These are phyloP conservation scores for Microglena sp. DNA, from an alignment of 139 green algal species.

Conservation along the genomic window DNA sequence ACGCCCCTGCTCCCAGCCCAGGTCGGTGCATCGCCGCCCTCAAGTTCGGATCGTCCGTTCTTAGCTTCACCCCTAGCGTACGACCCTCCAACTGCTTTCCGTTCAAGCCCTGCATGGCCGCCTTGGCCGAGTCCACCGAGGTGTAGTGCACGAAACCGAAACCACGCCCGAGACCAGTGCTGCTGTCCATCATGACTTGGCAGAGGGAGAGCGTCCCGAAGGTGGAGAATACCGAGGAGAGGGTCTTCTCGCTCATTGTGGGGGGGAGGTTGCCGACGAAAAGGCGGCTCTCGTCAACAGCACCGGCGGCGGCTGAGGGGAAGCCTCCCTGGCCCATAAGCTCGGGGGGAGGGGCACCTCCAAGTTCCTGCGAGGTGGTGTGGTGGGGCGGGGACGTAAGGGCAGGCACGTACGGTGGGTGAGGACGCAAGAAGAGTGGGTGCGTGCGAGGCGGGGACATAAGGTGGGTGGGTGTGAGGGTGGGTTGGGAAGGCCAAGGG, in stretches of 20 bases:
- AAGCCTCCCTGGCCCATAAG: conserved; percentile 26
- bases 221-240: conserved; percentile 59
- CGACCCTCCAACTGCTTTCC: conserved; percentile 30
- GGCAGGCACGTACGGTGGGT: background rate
- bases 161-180: conserved; percentile 47
- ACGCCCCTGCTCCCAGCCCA: background rate
- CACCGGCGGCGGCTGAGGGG: conserved; percentile 10
- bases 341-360: conserved; percentile 27
- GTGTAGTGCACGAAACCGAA: conserved; percentile 88
- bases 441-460: background rate
- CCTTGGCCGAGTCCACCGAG: conserved; percentile 39
- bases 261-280: conserved; percentile 78
- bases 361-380: conserved; percentile 18
- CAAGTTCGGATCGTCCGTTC: too few species aligned
- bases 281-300: conserved; percentile 50
- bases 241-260: conserved; percentile 43
- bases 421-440: background rate
- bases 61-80: conserved; percentile 36
- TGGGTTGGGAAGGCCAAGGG: too few species aligned
- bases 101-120: conserved; percentile 35
- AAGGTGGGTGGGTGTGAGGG: too few species aligned
- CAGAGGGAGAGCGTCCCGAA: conserved; percentile 47
- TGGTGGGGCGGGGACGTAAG: background rate
- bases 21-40: too few species aligned
- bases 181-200: conserved; percentile 25